Percentiles rank a stretch among this genome's conserved stretches.
These are phyloP conservation scores for Quercus dentata DNA, from an alignment of 306 rosid species.

Conservation along the genomic window DNA sequence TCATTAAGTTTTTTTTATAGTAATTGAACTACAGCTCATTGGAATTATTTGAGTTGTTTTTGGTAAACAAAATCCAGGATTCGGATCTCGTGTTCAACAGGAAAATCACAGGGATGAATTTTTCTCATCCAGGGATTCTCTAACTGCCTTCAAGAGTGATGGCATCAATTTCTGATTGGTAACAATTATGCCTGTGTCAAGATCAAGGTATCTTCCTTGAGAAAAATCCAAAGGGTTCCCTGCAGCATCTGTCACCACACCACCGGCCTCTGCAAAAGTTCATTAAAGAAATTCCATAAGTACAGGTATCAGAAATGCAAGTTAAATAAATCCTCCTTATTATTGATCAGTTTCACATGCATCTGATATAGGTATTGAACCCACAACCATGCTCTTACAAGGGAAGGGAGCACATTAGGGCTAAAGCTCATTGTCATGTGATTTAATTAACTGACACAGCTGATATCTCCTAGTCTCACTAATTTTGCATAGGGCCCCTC, in stretches of 20 bases:
- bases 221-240: constrained; percentile 91
- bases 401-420: too few species aligned
- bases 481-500: too few species aligned
- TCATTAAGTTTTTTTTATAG: too few species aligned
- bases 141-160: constrained; percentile 68
- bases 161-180: constrained; percentile 93
- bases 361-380: too few species aligned
- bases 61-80: background rate
- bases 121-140: constrained; percentile 63
- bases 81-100: background rate
- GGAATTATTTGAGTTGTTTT: background rate
- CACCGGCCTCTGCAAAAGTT: constrained; percentile 80
- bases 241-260: constrained; percentile 71
- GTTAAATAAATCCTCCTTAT: background rate
- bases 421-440: too few species aligned
- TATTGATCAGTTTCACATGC: too few species aligned
- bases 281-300: background rate
- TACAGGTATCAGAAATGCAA: background rate
- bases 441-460: too few species aligned
- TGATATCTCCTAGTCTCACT: too few species aligned
- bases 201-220: constrained; percentile 75
- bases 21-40: too few species aligned
- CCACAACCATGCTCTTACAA: too few species aligned
- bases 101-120: constrained; percentile 59
- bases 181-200: constrained; percentile 75